Evolutionary conservation across 495 filamentous ascomycete species (phyloP), one percentile per base, ranked within the genome.

Genomic region (Penicillium riverlandense): DNA sequence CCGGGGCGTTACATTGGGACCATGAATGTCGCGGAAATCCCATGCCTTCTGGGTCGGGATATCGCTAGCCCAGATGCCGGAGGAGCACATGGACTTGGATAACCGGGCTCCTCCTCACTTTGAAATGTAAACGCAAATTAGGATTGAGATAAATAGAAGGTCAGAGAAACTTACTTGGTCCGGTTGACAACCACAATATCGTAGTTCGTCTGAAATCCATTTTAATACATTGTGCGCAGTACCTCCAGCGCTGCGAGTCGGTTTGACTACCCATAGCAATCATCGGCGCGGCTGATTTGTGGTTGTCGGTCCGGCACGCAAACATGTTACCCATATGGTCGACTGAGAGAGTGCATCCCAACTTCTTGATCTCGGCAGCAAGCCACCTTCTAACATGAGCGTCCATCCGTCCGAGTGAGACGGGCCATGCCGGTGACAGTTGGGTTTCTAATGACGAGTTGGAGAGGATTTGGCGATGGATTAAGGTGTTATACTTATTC

Each of bases 301-400:
- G 54, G n/a, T 59, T 53, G 0, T 84, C 84, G 1, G 75, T 61
- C 22, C 77, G 72, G 0, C 80, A 57, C 2, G 85, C 84, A 58
- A 88, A 90, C 50, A 81, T 83, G 45, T 88, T 90, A 2, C 80
- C 80, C 79, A 85, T 83, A 30, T 75, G 57, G 48, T 85, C 81
- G 16, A 78, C 52, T 6, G 61, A 67, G 4, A 77, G 65, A n/a
- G 67, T 56, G 57, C 83, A 88, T 8, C 80, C 83, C 6, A 88
- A 57, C 9, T 69, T 68, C 52, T 70, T 48, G 0, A 79, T 80
- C 16, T 81, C 79, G 7, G 72, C 51, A 7, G 79, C 73, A 48
- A 90, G 86, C 84, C 84, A 90, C 47, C 80, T 75, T 34, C 85
- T 78, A 7, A 73, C 84, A 43, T 70, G 52, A 44, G 82, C 82